Conservation (phyloP, 306 rosid genomes). For the Calophaca sinica region DNA sequence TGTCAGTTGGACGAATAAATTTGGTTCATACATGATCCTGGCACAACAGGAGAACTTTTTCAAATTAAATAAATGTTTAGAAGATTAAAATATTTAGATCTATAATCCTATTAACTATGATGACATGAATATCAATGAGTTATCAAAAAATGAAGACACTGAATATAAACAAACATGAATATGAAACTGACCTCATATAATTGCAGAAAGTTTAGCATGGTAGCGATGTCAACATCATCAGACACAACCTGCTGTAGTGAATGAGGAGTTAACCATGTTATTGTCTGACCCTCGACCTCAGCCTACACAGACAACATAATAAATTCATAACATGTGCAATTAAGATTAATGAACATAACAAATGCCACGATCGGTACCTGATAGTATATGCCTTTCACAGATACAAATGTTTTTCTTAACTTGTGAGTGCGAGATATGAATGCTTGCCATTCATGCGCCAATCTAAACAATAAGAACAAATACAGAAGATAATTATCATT, state of each 20-base stretch:
- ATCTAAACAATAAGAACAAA: constrained; percentile 52
- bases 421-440: constrained; percentile 79
- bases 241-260: constrained; percentile 87
- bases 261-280: constrained; percentile 95
- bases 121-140: neutral
- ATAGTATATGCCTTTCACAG: constrained; percentile 92
- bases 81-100: constrained; percentile 2
- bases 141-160: constrained; percentile 15
- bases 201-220: constrained; percentile 80
- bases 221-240: constrained; percentile 75
- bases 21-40: neutral
- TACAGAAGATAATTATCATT: neutral
- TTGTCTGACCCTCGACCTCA: constrained; percentile 76
- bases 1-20: constrained; percentile 5
- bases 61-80: neutral
- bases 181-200: constrained; percentile 71
- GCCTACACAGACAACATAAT: constrained; percentile 63
- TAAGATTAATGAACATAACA: constrained; percentile 4
- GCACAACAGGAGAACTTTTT: neutral
- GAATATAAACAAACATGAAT: constrained; percentile 1
- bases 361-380: constrained; percentile 60
- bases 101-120: neutral
- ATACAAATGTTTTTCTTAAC: constrained; percentile 80
- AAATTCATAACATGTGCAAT: neutral
- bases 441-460: constrained; percentile 98